These are phyloP conservation scores for Ilyonectria mors-panacis DNA, from an alignment of 2,329 filamentous ascomycete species.

Conservation along the genomic window DNA sequence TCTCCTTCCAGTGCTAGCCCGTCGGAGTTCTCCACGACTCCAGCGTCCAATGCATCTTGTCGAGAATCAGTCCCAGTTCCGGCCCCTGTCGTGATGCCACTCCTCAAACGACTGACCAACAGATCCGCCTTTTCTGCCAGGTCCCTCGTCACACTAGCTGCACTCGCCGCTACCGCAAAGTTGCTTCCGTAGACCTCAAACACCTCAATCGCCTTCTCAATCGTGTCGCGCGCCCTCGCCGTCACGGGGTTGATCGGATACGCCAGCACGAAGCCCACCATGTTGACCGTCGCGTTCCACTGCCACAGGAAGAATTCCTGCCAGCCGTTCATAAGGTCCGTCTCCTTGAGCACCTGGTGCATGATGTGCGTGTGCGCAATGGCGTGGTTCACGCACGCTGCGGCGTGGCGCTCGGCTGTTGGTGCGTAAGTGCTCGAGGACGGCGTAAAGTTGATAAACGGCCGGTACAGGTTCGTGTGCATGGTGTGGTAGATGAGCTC, in stretches of 20 bases:
- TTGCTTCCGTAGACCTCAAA: conserved; percentile 54
- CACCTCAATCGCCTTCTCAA: conserved; percentile 57
- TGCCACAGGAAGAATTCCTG: conserved; percentile 49
- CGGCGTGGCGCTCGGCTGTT: conserved; percentile 37
- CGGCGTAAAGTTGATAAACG: conserved; percentile 55
- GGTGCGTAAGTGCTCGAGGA: conserved; percentile 30
- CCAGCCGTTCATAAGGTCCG: conserved; percentile 47
- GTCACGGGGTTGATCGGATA: conserved; percentile 49
- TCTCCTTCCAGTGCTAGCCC: conserved; percentile 19
- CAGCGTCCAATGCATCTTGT: not conserved
- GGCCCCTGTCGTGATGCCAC: conserved; percentile 26
- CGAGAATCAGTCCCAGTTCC: not conserved
- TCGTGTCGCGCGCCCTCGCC: conserved; percentile 41
- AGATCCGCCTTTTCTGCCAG: conserved; percentile 42
- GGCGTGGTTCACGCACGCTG: conserved; percentile 42
- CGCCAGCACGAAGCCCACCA: conserved; percentile 52
- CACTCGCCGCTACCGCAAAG: conserved; percentile 59
- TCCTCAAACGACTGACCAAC: conserved; percentile 27
- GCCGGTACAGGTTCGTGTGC: conserved; percentile 55
- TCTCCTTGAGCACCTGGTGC: conserved; percentile 44
- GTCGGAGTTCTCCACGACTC: not conserved
- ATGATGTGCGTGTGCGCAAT: conserved; percentile 45
- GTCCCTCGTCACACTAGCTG: conserved; percentile 55
- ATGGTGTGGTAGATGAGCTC: conserved; percentile 60
- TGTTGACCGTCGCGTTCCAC: conserved; percentile 51